Conservation (phyloP, 352 stramenopile genomes). For the Pythium dissimile region DNA sequence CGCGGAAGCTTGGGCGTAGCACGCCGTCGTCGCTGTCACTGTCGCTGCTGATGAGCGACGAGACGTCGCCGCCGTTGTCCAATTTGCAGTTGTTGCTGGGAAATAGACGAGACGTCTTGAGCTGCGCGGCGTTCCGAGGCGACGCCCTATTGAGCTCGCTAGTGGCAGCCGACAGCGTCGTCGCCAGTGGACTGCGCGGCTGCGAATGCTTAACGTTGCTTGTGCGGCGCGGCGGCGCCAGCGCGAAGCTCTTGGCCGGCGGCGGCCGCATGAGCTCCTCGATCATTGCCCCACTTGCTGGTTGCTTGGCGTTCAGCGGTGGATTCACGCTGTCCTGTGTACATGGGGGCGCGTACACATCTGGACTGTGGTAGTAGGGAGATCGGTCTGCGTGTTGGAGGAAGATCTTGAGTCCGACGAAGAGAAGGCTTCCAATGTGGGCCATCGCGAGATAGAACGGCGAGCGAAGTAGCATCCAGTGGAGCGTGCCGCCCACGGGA, state of each 20-base stretch:
- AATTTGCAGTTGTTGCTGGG: constrained; percentile 16
- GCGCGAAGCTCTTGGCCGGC: constrained; percentile 11
- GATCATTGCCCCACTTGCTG: constrained; percentile 1
- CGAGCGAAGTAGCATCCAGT: constrained; percentile 65
- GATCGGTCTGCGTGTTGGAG: constrained; percentile 46
- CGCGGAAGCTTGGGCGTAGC: constrained; percentile 47
- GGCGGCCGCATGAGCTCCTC: constrained; percentile 41
- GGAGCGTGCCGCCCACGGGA: constrained; percentile 65
- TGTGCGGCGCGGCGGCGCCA: constrained; percentile 6
- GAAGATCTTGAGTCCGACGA: constrained; percentile 73
- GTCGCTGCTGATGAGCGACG: constrained; percentile 75
- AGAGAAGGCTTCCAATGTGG: constrained; percentile 57
- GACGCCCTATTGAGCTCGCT: not conserved
- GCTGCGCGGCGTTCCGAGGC: not conserved
- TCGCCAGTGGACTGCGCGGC: not conserved
- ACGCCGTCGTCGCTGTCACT: constrained; percentile 72
- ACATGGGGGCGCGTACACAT: not conserved
- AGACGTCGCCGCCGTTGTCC: constrained; percentile 53
- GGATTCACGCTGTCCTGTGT: too few relatives aligned
- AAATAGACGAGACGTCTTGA: not conserved
- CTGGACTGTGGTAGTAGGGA: not conserved
- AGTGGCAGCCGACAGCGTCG: not conserved
- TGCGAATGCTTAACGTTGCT: constrained; percentile 5
- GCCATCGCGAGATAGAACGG: constrained; percentile 60
- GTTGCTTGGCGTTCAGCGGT: not conserved